phyloP scores from a whole-genome alignment of 1,139 yeast species.

The Hanseniaspora uvarum region DNA sequence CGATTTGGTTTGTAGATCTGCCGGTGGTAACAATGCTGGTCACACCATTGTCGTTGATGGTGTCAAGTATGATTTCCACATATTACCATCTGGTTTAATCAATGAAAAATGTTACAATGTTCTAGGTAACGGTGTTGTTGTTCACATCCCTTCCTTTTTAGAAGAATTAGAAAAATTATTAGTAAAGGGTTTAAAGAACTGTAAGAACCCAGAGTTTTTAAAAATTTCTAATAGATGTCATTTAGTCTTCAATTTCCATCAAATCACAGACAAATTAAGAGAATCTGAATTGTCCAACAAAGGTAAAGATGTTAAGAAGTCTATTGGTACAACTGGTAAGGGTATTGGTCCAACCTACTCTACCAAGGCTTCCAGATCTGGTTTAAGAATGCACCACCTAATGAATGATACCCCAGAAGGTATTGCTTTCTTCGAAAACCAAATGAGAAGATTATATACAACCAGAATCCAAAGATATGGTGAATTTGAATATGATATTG shows the following conservation, averaged over 20 bases:
- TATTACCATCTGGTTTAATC: conserved; percentile 94
- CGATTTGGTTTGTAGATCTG: conserved; percentile 96
- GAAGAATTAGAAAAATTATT: conserved; percentile 74
- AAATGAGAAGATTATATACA: conserved; percentile 64
- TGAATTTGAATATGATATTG: conserved; percentile 76
- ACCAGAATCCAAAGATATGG: conserved; percentile 87
- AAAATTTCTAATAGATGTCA: conserved; percentile 91
- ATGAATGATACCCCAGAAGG: conserved; percentile 82
- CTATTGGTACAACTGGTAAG: conserved; percentile 94
- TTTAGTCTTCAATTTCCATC: conserved; percentile 94
- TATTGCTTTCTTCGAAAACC: conserved; percentile 81
- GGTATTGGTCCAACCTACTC: conserved; percentile 99
- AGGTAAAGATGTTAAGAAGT: conserved; percentile 59
- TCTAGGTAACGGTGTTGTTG: conserved; percentile 93
- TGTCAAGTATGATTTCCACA: conserved; percentile 90
- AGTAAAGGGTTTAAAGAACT: conserved; percentile 59
- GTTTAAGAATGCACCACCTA: conserved; percentile 91
- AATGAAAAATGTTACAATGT: conserved; percentile 83
- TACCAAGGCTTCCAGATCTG: conserved; percentile 93
- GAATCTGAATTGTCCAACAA: conserved; percentile 71
- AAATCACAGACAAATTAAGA: conserved; percentile 87
- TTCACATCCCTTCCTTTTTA: conserved; percentile 89
- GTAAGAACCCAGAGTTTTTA: conserved; percentile 54
- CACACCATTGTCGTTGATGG: conserved; percentile 91
- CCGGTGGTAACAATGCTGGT: conserved; percentile 99